Conservation (phyloP, 2,329 filamentous ascomycete species). For the Ceratocystis papillata region DNA sequence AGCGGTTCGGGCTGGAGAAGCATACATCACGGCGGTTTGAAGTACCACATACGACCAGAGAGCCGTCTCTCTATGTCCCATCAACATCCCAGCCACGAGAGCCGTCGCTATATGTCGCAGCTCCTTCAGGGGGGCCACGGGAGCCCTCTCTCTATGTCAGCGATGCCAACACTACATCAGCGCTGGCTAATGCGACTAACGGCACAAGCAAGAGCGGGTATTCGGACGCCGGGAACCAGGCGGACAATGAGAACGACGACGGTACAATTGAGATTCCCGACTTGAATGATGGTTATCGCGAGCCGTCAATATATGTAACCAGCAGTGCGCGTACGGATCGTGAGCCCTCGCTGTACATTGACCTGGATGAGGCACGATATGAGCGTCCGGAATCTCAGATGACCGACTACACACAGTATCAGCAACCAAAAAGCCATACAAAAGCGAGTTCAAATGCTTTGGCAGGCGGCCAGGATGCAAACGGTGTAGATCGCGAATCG, state of each 20-base stretch:
- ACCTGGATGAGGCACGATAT: conserved; percentile 18
- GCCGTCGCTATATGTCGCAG: conserved; percentile 18
- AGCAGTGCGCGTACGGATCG: conserved; percentile 18
- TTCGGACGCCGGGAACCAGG: background rate
- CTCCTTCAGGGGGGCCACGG: conserved; percentile 2
- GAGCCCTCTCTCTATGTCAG: conserved; percentile 22
- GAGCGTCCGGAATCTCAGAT: conserved; percentile 21
- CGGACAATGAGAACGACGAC: conserved; percentile 22
- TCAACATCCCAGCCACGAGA: conserved; percentile 13
- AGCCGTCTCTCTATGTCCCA: conserved; percentile 22
- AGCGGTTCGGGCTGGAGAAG: conserved; percentile 25
- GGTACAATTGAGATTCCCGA: conserved; percentile 24
- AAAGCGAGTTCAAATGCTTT: conserved; percentile 2
- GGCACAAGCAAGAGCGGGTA: background rate
- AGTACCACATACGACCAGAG: conserved; percentile 17
- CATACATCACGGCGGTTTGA: conserved; percentile 23
- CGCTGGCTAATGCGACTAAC: conserved; percentile 5
- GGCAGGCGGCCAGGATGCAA: background rate
- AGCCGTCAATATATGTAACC: conserved; percentile 24
- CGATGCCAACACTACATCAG: conserved; percentile 17
- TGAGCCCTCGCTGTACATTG: conserved; percentile 23
- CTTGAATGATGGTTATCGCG: conserved; percentile 21
- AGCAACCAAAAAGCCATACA: conserved; percentile 12
- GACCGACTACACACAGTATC: conserved; percentile 18
- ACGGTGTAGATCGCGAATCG: conserved; percentile 13